Evolutionary conservation across 1,284 basidiomycete species (phyloP).

Genomic region (Trichosporon inkin): DNA sequence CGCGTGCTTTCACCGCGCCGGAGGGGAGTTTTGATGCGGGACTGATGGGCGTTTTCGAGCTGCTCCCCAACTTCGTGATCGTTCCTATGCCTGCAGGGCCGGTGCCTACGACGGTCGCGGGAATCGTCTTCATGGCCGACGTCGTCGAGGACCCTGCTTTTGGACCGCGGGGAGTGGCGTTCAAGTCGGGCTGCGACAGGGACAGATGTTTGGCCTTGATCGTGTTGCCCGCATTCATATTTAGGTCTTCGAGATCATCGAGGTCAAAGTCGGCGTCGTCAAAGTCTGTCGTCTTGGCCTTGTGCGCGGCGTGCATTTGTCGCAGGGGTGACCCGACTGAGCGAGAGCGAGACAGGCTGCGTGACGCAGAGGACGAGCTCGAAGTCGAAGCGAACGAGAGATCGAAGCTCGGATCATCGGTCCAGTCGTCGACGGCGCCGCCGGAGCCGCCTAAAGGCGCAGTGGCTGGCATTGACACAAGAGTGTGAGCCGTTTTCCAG

Average conservation of each 20-base stretch:
- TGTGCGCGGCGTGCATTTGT: slow-evolving; percentile 23
- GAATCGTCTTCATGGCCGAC: slow-evolving; percentile 21
- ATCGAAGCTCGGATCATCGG: slow-evolving; percentile 43
- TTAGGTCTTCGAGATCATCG: slow-evolving; percentile 21
- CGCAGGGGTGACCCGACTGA: slow-evolving; percentile 30
- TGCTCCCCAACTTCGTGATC: slow-evolving; percentile 34
- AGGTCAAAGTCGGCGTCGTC: slow-evolving; percentile 32
- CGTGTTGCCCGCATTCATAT: slow-evolving; percentile 10
- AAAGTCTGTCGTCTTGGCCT: slow-evolving; percentile 14
- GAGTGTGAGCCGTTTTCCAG: not conserved
- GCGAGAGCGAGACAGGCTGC: slow-evolving; percentile 5
- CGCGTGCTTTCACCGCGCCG: slow-evolving; percentile 31
- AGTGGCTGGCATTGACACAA: not conserved
- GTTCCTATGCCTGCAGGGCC: slow-evolving; percentile 41
- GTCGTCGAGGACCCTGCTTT: slow-evolving; percentile 18
- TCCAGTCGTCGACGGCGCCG: slow-evolving; percentile 36
- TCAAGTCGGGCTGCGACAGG: not conserved
- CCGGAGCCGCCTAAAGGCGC: slow-evolving; percentile 2
- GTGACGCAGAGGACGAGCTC: slow-evolving; percentile 20
- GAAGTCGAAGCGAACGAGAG: slow-evolving; percentile 24
- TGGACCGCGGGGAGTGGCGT: slow-evolving; percentile 1
- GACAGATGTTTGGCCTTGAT: slow-evolving; percentile 7
- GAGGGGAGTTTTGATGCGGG: slow-evolving; percentile 11
- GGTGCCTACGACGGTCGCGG: slow-evolving; percentile 31
- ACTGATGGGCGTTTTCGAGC: slow-evolving; percentile 6